phyloP scores from a whole-genome alignment of 805 yeast genomes.

The Candida xyloterini region DNA sequence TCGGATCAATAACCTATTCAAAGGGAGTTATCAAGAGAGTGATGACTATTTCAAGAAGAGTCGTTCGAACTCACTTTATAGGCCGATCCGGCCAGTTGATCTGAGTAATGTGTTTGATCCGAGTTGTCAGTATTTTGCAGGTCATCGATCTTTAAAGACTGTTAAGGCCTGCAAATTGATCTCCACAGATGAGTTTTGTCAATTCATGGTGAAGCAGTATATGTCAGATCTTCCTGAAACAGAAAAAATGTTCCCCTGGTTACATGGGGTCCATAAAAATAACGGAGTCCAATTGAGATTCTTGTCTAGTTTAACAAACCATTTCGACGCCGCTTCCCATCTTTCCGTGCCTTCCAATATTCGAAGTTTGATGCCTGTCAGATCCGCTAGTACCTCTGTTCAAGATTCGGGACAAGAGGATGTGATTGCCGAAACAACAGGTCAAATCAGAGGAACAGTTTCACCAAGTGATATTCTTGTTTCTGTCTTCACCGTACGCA shows the following conservation, averaged over 20 bases:
- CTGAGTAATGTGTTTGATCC: conserved; percentile 24
- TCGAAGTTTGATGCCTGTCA: conserved; percentile 29
- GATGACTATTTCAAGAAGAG: conserved; percentile 10
- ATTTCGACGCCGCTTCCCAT: conserved; percentile 7
- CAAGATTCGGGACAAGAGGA: conserved; percentile 31
- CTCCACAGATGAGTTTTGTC: conserved; percentile 26
- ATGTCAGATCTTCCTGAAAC: conserved; percentile 55
- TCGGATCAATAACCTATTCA: conserved; percentile 23
- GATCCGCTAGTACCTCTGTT: conserved; percentile 30
- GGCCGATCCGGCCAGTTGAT: conserved; percentile 1
- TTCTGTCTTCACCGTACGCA: conserved; percentile 35
- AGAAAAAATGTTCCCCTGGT: conserved; percentile 79
- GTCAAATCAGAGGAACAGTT: conserved; percentile 53
- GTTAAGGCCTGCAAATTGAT: conserved; percentile 22
- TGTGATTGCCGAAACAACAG: conserved; percentile 38
- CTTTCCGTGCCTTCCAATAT: conserved; percentile 23
- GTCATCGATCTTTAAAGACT: conserved; percentile 17
- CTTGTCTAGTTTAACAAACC: conserved; percentile 28
- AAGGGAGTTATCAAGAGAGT: conserved; percentile 15
- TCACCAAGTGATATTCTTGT: conserved; percentile 52
- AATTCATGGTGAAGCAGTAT: conserved; percentile 22
- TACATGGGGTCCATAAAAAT: conserved; percentile 68
- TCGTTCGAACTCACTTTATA: conserved; percentile 11
- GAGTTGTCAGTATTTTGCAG: conserved; percentile 18
- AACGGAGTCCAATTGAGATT: conserved; percentile 54